Evolutionary conservation across 1,139 yeast species (phyloP).

Genomic region (Nakaseomyces sp.): DNA sequence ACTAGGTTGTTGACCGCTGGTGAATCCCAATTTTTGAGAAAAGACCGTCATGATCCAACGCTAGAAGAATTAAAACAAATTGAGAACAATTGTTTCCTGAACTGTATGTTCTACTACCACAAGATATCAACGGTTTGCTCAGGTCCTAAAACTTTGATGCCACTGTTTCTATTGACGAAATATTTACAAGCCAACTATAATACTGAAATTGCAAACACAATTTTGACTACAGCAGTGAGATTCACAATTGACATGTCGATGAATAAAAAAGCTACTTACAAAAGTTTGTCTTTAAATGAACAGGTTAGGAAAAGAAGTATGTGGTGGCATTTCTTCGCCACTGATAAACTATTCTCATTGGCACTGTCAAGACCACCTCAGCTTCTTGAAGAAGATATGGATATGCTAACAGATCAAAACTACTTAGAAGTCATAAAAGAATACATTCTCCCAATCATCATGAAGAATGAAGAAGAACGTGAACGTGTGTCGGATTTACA

Average conservation of each 20-base stretch:
- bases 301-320: constrained; percentile 16
- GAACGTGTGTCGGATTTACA: constrained; percentile 13
- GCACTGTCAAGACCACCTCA: constrained; percentile 20
- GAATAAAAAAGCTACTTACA: constrained; percentile 15
- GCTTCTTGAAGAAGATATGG: constrained; percentile 19
- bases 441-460: constrained; percentile 9
- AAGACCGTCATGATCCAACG: constrained; percentile 18
- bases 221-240: constrained; percentile 21
- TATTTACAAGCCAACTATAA: constrained; percentile 19
- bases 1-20: constrained; percentile 11
- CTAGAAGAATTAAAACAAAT: constrained; percentile 17
- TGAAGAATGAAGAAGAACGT: constrained; percentile 12
- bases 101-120: constrained; percentile 24
- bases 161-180: constrained; percentile 17
- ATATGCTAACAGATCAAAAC: constrained; percentile 17
- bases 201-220: constrained; percentile 19
- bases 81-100: constrained; percentile 20
- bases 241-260: constrained; percentile 23
- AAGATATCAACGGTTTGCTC: constrained; percentile 21
- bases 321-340: constrained; percentile 24
- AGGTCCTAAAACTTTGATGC: constrained; percentile 21
- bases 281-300: constrained; percentile 14
- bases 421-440: constrained; percentile 17
- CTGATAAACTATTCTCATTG: constrained; percentile 21
- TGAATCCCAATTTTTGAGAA: constrained; percentile 16